Evolutionary conservation across 495 filamentous ascomycete genomes (phyloP), one percentile per base, ranked within the genome.

Genomic region (Penicillium coffeae): DNA sequence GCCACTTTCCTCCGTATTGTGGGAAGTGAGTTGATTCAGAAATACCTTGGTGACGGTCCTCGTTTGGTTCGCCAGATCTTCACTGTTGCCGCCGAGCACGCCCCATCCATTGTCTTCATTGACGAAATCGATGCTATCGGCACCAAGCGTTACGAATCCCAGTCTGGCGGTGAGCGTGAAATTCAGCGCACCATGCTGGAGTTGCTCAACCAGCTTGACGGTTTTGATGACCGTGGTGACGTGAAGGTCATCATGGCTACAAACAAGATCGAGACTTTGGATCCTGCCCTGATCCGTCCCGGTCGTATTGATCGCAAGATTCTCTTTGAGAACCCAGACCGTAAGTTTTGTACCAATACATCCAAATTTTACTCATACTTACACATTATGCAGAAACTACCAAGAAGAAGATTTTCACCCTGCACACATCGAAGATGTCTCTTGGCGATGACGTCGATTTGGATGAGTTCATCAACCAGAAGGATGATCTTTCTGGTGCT

Each of bases 231-330:
- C 68, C 87, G 93, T 55, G 93, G 93, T 53, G 93, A 99, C 66
- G 94, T 99, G 67, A 99, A 99, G 77, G 93, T 99, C 44, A 90
- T 99, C 68, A 95, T 99, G 89, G 93, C 93, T 14, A 99, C 93
- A 41, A 99, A 99, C 81, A 99, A 99, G 80, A 99, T 99, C 53
- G 93, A 99, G 62, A 95, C 90, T 3, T 77, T 99, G 20, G 93
- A 99, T 59, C 93, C 93, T 38, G 93, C 93, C 38, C 76, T 99
- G 53, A 99, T 99, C 65, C 85, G 93, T 51, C 93, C 93, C 39
- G 93, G 93, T 56, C 89, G 93, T 81, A 99, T 99, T 62, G 93
- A 99, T 69, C 86, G 93, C 38, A 98, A 99, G 79, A 97, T 99
- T 69, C 78, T 99, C 46, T 99, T 99, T 51, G 93, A 99, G 79